phyloP scores from a whole-genome alignment of 2,329 filamentous ascomycete genomes.

The Phyllosticta citrichinensis region DNA sequence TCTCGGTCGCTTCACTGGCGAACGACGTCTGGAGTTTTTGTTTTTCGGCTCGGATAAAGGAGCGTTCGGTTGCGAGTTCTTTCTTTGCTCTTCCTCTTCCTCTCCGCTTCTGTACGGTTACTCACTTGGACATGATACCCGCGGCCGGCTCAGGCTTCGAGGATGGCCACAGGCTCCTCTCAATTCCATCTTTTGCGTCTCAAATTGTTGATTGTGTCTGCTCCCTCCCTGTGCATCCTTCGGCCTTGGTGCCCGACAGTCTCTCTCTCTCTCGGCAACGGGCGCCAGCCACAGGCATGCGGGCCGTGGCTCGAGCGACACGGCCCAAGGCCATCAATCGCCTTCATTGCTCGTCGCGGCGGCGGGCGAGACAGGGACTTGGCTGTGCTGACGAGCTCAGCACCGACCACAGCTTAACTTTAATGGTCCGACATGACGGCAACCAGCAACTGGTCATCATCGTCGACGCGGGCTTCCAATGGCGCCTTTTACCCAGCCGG shows the following conservation, averaged over 20 bases:
- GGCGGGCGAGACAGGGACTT: not conserved
- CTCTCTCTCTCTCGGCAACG: not conserved
- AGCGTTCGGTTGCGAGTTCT: not conserved
- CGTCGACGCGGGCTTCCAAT: not conserved
- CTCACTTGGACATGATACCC: not conserved
- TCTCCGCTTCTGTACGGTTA: not conserved
- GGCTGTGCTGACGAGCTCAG: not conserved
- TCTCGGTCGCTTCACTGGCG: not conserved
- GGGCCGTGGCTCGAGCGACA: not conserved
- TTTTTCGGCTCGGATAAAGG: not conserved
- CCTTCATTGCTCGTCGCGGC: not conserved
- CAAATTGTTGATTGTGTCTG: not conserved
- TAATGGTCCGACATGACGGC: not conserved
- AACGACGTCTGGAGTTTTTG: not conserved
- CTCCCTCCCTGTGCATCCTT: not conserved
- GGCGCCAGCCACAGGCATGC: not conserved
- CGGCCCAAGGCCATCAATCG: not conserved
- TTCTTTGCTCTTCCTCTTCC: not conserved
- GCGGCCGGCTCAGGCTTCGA: not conserved
- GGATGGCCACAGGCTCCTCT: not conserved
- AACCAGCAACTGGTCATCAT: not conserved
- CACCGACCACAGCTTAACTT: not conserved
- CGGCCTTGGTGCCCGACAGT: not conserved
- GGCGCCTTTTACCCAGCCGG: not conserved
- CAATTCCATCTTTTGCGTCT: not conserved